These are phyloP conservation scores for Kodamaea jinghongensis DNA, from an alignment of 805 yeast species.

Conservation along the genomic window DNA sequence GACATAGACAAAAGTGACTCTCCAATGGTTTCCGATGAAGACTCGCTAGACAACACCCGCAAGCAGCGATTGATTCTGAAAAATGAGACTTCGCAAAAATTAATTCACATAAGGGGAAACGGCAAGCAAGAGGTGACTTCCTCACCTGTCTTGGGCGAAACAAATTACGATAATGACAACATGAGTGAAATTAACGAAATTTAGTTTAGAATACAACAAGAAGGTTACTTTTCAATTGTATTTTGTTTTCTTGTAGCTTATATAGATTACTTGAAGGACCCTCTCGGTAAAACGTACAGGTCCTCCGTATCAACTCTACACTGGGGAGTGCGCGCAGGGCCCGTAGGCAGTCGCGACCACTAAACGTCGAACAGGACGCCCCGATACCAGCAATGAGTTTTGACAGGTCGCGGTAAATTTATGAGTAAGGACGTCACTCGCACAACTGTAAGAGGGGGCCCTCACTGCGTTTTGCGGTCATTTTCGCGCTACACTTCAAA, in stretches of 20 bases:
- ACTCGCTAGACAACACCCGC: constrained; percentile 19
- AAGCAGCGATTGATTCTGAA: constrained; percentile 26
- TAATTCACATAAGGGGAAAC: constrained; percentile 23
- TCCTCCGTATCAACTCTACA: too few relatives aligned
- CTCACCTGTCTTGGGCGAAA: constrained; percentile 14
- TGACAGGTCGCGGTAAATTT: too few relatives aligned
- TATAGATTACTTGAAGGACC: too few relatives aligned
- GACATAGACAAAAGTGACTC: constrained; percentile 6
- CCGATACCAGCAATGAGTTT: too few relatives aligned
- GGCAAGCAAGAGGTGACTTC: constrained; percentile 22
- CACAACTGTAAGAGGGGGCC: too few relatives aligned
- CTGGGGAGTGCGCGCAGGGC: too few relatives aligned
- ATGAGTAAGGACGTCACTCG: too few relatives aligned
- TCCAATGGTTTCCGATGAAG: constrained; percentile 7
- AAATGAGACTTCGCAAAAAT: constrained; percentile 20
- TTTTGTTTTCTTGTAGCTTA: constrained; percentile 1
- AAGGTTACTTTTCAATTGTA: neutral
- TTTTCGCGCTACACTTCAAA: neutral
- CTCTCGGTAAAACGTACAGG: too few relatives aligned
- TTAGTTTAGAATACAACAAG: constrained; percentile 5
- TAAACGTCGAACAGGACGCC: too few relatives aligned
- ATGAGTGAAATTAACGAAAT: constrained; percentile 10
- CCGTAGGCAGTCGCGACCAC: too few relatives aligned
- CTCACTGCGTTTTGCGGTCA: neutral
- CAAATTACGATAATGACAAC: constrained; percentile 7